phyloP scores from a whole-genome alignment of 2,329 filamentous ascomycete genomes.

The Penicillium oxalicum region DNA sequence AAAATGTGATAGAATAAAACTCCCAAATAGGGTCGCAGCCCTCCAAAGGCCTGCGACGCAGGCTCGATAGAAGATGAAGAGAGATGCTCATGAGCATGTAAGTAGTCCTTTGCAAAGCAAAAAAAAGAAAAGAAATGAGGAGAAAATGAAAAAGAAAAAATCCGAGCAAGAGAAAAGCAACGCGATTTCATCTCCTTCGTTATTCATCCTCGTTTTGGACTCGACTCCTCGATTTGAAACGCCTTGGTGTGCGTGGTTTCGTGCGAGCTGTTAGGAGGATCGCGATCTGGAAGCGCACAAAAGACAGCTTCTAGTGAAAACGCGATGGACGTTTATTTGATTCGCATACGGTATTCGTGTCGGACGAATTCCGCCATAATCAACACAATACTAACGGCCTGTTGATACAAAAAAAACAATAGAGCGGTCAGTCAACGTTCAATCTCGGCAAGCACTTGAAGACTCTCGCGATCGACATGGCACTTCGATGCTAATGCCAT shows the following conservation, averaged over 20 bases:
- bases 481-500: too few relatives aligned
- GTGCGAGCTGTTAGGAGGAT: too few relatives aligned
- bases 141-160: neutral
- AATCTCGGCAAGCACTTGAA: neutral
- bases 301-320: too few relatives aligned
- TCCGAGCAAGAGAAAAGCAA: neutral
- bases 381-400: slow-evolving; percentile 19
- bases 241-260: too few relatives aligned
- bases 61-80: neutral
- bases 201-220: too few relatives aligned
- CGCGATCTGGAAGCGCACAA: too few relatives aligned
- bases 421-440: neutral
- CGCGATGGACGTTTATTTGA: neutral
- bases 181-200: too few relatives aligned
- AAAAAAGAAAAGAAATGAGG: neutral
- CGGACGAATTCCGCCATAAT: slow-evolving; percentile 17
- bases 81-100: too few relatives aligned
- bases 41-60: neutral
- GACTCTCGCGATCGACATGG: too few relatives aligned
- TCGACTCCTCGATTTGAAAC: too few relatives aligned
- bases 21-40: too few relatives aligned
- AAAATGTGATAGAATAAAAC: neutral
- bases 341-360: slow-evolving; percentile 10
- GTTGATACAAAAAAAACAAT: neutral
- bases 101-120: too few relatives aligned